A percentile compares a stretch with the other conserved stretches of the same genome.
Evolutionary conservation across 257 asterid species (phyloP).

Genomic region (Solanum appendiculatum): DNA sequence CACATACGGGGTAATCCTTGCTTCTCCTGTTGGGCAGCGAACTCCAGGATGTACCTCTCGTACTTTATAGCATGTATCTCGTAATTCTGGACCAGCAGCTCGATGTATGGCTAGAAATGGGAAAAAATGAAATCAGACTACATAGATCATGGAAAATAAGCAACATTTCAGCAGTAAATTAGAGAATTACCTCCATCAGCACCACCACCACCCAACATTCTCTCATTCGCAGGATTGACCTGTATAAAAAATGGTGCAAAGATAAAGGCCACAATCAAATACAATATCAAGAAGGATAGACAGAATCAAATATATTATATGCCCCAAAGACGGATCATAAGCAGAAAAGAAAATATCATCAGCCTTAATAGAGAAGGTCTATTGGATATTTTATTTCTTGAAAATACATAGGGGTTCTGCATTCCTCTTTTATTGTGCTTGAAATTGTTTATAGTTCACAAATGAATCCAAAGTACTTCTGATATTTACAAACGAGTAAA

Average conservation of each 20-base stretch:
- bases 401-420: neutral
- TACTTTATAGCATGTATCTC: slow-evolving; percentile 64
- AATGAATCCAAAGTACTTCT: neutral
- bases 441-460: neutral
- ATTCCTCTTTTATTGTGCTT: neutral
- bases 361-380: neutral
- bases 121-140: neutral
- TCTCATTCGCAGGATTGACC: slow-evolving; percentile 95
- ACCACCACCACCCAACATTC: slow-evolving; percentile 95
- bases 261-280: neutral
- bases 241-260: slow-evolving; percentile 11
- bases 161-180: neutral
- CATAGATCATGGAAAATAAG: neutral
- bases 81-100: slow-evolving; percentile 90
- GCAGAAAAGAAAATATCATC: neutral
- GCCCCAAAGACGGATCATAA: neutral
- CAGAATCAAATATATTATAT: neutral
- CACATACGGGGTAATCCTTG: slow-evolving; percentile 81
- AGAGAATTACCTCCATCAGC: slow-evolving; percentile 84
- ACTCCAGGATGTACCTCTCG: slow-evolving; percentile 77
- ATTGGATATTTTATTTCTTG: neutral
- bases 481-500: neutral
- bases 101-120: slow-evolving; percentile 66
- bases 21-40: slow-evolving; percentile 99
- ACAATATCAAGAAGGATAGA: neutral